Conservation (phyloP, 1,284 basidiomycete genomes). For the Trichosporon sp. region DNA sequence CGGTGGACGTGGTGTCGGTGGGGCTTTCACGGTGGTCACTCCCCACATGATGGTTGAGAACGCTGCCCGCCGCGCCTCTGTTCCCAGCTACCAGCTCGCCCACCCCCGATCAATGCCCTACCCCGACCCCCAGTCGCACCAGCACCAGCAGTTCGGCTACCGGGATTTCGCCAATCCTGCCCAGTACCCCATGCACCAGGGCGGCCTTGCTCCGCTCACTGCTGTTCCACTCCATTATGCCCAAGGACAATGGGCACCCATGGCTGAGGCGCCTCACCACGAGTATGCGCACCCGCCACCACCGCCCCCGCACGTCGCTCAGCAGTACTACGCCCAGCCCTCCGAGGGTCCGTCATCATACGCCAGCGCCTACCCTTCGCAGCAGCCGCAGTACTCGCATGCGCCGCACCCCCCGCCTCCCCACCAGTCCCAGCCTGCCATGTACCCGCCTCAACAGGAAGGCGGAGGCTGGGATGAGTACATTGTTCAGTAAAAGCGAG, state of each 20-base stretch:
- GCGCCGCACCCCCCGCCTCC: not conserved
- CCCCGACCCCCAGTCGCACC: not conserved
- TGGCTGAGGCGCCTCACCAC: not conserved
- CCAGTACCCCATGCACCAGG: not conserved
- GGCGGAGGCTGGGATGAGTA: not conserved
- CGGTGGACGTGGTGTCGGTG: not conserved
- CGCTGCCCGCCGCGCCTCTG: constrained; percentile 5
- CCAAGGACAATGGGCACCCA: not conserved
- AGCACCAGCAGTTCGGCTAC: constrained; percentile 5
- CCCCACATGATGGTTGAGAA: constrained; percentile 8
- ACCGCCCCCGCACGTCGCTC: not conserved
- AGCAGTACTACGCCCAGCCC: not conserved
- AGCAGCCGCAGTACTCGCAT: not conserved
- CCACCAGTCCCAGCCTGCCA: not conserved
- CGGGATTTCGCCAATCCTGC: not conserved
- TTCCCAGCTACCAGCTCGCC: not conserved
- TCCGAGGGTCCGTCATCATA: not conserved
- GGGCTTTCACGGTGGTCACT: constrained; percentile 3
- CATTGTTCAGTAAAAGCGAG: not conserved
- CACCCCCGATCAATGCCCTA: constrained; percentile 2
- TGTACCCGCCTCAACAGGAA: not conserved
- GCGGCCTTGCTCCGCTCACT: not conserved
- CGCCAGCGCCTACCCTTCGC: not conserved
- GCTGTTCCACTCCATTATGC: not conserved
- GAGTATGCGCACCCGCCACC: constrained; percentile 3